Conservation (phyloP, 1,284 basidiomycete species). For the Cystobasidium slooffiae region DNA sequence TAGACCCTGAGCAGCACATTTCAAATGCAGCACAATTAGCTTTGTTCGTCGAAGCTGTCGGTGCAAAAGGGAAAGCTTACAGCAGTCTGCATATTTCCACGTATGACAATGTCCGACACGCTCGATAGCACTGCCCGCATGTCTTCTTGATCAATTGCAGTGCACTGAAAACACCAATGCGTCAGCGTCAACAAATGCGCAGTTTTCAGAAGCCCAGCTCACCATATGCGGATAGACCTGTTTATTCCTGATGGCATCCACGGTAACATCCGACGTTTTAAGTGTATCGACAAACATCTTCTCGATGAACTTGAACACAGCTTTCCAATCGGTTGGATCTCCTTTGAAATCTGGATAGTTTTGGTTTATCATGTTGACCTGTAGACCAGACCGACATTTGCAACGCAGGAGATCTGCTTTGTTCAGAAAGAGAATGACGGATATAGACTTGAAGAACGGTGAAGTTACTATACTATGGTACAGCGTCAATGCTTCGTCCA, state of each 20-base stretch:
- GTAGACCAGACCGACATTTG: constrained; percentile 31
- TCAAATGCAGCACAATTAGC: no score
- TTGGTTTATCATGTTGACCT: constrained; percentile 29
- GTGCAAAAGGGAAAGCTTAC: constrained; percentile 8
- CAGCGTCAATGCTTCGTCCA: constrained; percentile 41
- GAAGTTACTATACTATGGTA: constrained; percentile 70
- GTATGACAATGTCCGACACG: constrained; percentile 28
- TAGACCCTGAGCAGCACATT: no score
- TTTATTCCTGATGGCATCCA: constrained; percentile 28
- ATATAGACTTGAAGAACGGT: constrained; percentile 87
- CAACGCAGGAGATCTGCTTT: constrained; percentile 59
- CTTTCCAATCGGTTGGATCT: constrained; percentile 40
- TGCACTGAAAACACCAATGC: constrained; percentile 27
- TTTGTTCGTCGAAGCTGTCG: neutral
- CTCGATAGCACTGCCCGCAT: constrained; percentile 36
- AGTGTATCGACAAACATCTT: constrained; percentile 30
- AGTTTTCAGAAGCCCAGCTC: neutral
- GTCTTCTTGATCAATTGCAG: constrained; percentile 30
- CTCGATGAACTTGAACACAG: constrained; percentile 40
- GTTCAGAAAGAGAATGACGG: constrained; percentile 92
- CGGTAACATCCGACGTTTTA: constrained; percentile 21
- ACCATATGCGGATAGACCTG: constrained; percentile 41
- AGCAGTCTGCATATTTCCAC: constrained; percentile 25
- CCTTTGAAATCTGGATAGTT: constrained; percentile 33
- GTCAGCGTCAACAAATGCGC: neutral